A percentile compares a stretch with the other conserved stretches of the same genome.
Conservation (phyloP, 2,329 filamentous ascomycete species). For the Claviceps africana region DNA sequence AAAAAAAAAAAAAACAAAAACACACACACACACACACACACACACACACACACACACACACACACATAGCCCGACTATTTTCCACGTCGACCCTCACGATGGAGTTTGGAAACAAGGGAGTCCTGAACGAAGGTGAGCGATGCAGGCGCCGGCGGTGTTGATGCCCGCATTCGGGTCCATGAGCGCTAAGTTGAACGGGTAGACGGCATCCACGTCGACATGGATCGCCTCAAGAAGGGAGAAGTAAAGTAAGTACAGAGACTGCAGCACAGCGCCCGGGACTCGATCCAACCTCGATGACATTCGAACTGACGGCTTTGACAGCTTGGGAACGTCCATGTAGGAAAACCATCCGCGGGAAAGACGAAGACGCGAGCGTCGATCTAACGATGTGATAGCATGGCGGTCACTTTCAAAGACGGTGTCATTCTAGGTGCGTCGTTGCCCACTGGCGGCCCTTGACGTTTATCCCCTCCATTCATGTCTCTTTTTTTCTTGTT, state of each 20-base stretch:
- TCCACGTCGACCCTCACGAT: conserved; percentile 22
- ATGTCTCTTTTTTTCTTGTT: no score
- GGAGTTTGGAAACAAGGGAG: conserved; percentile 50
- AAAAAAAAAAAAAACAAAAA: no score
- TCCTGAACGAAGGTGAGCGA: conserved; percentile 46
- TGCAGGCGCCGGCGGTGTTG: background rate
- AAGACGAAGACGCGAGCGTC: conserved; percentile 9
- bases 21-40: no score
- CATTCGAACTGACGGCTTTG: conserved; percentile 17
- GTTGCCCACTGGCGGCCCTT: background rate
- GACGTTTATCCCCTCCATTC: no score
- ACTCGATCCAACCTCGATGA: background rate
- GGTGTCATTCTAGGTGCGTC: conserved; percentile 75
- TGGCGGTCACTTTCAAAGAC: conserved; percentile 98
- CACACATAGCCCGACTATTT: no score
- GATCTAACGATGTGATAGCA: conserved; percentile 32
- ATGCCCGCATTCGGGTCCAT: background rate
- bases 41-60: no score
- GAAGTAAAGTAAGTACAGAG: conserved; percentile 74
- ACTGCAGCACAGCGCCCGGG: background rate
- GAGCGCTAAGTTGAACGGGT: conserved; percentile 5
- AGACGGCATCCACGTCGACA: conserved; percentile 99
- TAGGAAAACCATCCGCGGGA: conserved; percentile 33
- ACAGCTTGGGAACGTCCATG: conserved; percentile 88
- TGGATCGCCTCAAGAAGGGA: conserved; percentile 96